phyloP scores from a whole-genome alignment of 2,329 filamentous ascomycete species.

The Aureobasidium zeae region DNA sequence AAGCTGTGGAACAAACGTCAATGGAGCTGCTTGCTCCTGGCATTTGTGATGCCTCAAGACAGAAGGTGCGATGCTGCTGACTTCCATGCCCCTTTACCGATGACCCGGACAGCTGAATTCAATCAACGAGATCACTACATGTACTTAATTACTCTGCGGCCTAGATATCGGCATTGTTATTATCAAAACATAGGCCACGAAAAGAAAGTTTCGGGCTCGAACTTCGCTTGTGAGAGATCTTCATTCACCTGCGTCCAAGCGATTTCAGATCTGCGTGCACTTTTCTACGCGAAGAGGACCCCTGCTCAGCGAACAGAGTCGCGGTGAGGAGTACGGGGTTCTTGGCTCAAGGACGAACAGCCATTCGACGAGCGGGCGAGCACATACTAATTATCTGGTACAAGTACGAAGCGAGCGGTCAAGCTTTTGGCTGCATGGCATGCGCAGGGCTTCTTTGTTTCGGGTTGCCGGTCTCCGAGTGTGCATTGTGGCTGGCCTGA shows the following conservation, averaged over 20 bases:
- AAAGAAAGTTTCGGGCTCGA: too few relatives aligned
- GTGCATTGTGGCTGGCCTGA: slow-evolving; percentile 7
- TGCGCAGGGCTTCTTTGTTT: slow-evolving; percentile 9
- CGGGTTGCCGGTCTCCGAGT: slow-evolving; percentile 8
- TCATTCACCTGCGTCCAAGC: slow-evolving; percentile 10
- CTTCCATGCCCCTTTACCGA: too few relatives aligned
- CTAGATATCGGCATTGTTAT: too few relatives aligned
- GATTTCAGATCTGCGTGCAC: slow-evolving; percentile 11
- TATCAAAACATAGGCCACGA: too few relatives aligned
- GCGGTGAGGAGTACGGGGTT: neutral
- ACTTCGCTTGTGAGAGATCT: slow-evolving; percentile 13
- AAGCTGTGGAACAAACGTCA: too few relatives aligned
- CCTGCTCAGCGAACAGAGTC: neutral
- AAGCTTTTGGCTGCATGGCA: slow-evolving; percentile 14
- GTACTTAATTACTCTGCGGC: too few relatives aligned
- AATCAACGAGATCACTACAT: too few relatives aligned
- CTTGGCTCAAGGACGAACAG: slow-evolving; percentile 5
- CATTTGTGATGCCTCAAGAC: too few relatives aligned
- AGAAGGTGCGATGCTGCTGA: too few relatives aligned
- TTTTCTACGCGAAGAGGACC: slow-evolving; percentile 6
- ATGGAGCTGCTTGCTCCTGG: too few relatives aligned
- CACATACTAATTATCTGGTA: slow-evolving; percentile 1
- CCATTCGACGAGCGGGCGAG: slow-evolving; percentile 13
- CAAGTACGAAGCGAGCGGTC: slow-evolving; percentile 4
- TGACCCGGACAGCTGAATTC: too few relatives aligned